Base-by-base conservation (phyloP, 208 protist species). In the Leishmania aethiopica region DNA sequence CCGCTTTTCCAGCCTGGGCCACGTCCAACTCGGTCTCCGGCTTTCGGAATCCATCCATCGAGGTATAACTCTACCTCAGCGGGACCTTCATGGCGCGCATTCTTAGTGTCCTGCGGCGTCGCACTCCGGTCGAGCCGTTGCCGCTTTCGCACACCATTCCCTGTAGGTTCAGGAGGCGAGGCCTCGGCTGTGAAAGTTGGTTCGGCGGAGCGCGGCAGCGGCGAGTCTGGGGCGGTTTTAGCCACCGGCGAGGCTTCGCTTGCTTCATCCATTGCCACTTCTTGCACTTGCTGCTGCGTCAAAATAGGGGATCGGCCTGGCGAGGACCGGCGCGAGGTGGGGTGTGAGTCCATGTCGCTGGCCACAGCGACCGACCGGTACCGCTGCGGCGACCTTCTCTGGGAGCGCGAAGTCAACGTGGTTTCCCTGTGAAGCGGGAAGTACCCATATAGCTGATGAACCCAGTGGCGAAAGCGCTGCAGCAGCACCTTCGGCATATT, bases 11-110 rank as follows among this genome's bases (percentile, higher is more conserved):
- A 97, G 42, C 88, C 87, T 22, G 94, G 94, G 35, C 94, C 94
- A 64, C 94, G 87, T 28, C 88, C 92, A 8, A 97, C 92, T 32
- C 84, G 84, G 17, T 96, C 92, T 45, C 92, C 94, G n/a, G 89
- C 84, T 60, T 86, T 78, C 5, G 91, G 90, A 40, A 82, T 47
- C 93, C 93, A 96, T 62, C 75, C 35, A 64, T 91, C 80, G 72
- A 82, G 73, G 25, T 73, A 32, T 53, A 80, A 71, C 32, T 80
- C 62, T 60, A 78, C 28, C 22, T 82, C 40, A 13, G 53, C 37
- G 19, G 55, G n/a, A 22, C 35, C 66, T 51, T 86, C 80, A 35
- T 75, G 51, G 76, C 69, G 81, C 22, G 74, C 45, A 19, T 70
- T 47, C n/a, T 85, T 85, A 35, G 51, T 13, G 11, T 49, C 55